Conservation (phyloP, 106 monocot species). For the Alisma plantagoaquatica region DNA sequence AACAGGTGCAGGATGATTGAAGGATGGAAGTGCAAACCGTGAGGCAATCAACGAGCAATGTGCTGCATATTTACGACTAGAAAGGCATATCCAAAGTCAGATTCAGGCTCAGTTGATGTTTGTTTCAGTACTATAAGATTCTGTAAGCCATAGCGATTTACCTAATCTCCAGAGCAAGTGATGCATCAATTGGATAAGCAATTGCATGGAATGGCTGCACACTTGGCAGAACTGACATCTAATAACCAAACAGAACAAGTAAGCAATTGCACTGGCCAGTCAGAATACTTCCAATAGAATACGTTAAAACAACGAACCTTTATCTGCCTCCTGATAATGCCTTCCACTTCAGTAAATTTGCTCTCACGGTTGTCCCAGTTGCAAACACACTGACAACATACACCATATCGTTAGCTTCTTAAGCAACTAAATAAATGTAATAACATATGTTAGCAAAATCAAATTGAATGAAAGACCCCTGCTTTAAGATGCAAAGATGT, state of each 20-base stretch:
- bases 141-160: too few species aligned
- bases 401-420: not conserved
- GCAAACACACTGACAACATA: slow-evolving; percentile 65
- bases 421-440: not conserved
- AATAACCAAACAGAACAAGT: slow-evolving; percentile 2
- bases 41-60: slow-evolving; percentile 84
- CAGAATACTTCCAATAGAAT: not conserved
- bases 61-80: slow-evolving; percentile 92
- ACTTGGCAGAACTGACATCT: slow-evolving; percentile 81
- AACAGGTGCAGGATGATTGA: slow-evolving; percentile 49
- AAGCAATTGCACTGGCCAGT: too few species aligned
- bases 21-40: slow-evolving; percentile 69
- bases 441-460: not conserved
- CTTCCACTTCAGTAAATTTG: slow-evolving; percentile 82
- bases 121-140: too few species aligned
- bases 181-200: slow-evolving; percentile 89
- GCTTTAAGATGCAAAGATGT: too few species aligned
- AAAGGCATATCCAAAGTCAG: too few species aligned
- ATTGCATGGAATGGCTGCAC: slow-evolving; percentile 99
- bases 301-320: slow-evolving; percentile 37
- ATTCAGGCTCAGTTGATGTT: too few species aligned
- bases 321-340: slow-evolving; percentile 85
- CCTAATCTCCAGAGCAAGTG: slow-evolving; percentile 95
- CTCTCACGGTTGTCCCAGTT: slow-evolving; percentile 81
- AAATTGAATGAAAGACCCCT: too few species aligned